phyloP scores from a whole-genome alignment of 176 grass and related monocot genomes.

The Oryza officinalis region DNA sequence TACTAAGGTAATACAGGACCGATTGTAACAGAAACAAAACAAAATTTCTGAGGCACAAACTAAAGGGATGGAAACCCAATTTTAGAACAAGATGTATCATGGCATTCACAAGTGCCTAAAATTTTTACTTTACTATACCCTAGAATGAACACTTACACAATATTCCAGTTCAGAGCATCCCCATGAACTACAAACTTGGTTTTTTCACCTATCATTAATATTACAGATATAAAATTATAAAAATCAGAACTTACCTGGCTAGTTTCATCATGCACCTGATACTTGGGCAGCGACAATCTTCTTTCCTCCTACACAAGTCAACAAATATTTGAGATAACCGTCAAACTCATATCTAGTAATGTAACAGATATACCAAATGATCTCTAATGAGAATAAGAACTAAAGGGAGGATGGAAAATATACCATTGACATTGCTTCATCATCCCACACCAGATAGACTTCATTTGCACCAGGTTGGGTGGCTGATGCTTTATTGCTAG shows the following conservation, averaged over 20 bases:
- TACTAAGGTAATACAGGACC: not conserved
- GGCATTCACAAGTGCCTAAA: not conserved
- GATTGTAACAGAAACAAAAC: not conserved
- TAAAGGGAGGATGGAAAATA: conserved; percentile 2
- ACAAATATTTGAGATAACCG: conserved; percentile 22
- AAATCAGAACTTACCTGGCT: conserved; percentile 97
- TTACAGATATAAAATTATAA: conserved; percentile 45
- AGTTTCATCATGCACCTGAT: conserved; percentile 99
- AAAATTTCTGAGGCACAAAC: not conserved
- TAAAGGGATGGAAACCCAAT: not conserved
- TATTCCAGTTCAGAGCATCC: not conserved
- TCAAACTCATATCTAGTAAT: conserved; percentile 7
- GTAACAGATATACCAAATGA: not conserved
- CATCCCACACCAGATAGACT: conserved; percentile 97
- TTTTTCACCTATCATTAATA: conserved; percentile 21
- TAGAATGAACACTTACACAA: not conserved
- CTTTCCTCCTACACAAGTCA: conserved; percentile 84
- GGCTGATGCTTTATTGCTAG: conserved; percentile 66
- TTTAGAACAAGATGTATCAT: not conserved
- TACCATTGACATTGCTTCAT: conserved; percentile 99
- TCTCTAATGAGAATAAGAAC: conserved; percentile 11
- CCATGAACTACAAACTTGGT: not conserved
- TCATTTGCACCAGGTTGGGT: conserved; percentile 71
- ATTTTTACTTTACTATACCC: not conserved
- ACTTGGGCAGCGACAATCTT: conserved; percentile 75